Conservation (phyloP, 805 yeast genomes). For the Candida maesae region DNA sequence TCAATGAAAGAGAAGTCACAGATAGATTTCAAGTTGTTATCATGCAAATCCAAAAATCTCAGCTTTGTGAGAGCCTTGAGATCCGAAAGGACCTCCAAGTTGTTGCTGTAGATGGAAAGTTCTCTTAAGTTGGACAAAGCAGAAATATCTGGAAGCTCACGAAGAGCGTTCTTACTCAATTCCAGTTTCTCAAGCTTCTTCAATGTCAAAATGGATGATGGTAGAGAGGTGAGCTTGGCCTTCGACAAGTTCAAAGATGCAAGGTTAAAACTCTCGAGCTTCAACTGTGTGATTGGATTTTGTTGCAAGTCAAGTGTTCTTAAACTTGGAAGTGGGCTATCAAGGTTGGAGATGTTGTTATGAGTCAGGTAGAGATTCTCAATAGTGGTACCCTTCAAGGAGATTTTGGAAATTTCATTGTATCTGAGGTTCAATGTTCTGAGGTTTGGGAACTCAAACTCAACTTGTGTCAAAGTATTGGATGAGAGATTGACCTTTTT, state of each 20-base stretch:
- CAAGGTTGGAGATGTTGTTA: constrained; percentile 69
- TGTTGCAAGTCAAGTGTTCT: constrained; percentile 70
- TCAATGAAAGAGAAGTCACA: constrained; percentile 44
- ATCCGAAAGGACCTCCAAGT: constrained; percentile 65
- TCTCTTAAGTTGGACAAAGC: constrained; percentile 54
- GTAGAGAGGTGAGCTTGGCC: constrained; percentile 76
- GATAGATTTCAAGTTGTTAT: constrained; percentile 71
- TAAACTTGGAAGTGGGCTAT: constrained; percentile 57
- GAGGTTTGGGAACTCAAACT: constrained; percentile 47
- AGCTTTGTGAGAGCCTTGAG: constrained; percentile 59
- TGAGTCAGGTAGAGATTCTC: constrained; percentile 74
- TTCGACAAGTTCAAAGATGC: constrained; percentile 73
- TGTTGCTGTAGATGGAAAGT: constrained; percentile 71
- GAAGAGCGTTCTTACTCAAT: constrained; percentile 78
- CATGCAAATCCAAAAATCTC: constrained; percentile 71
- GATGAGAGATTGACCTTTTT: constrained; percentile 72
- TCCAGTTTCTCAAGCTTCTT: constrained; percentile 68
- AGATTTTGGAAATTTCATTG: constrained; percentile 48
- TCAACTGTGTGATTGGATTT: constrained; percentile 78
- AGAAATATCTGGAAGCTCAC: constrained; percentile 70
- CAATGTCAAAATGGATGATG: constrained; percentile 58
- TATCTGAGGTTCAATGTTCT: constrained; percentile 75
- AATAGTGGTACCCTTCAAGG: constrained; percentile 46
- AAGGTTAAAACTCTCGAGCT: constrained; percentile 50
- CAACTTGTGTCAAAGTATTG: constrained; percentile 46